Evolutionary conservation across 164 flowering plant species (phyloP).

Genomic region (Amborella trichopoda): DNA sequence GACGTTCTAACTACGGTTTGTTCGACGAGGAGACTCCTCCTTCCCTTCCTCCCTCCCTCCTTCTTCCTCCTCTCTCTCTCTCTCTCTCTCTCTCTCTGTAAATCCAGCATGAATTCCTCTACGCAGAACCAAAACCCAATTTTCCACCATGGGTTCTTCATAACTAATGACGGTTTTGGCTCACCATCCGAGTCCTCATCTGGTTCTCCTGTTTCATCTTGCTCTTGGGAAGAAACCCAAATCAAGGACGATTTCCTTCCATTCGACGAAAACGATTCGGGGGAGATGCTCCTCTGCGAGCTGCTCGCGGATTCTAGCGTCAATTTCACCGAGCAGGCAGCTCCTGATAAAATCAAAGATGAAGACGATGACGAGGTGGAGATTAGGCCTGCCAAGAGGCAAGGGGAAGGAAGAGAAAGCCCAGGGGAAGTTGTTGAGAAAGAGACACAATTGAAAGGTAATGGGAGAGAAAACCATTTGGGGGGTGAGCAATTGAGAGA

Average conservation of each 20-base stretch:
- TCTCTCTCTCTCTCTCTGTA: not conserved
- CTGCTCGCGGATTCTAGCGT: conserved; percentile 21
- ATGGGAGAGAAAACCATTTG: too few species aligned
- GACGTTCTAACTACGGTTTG: too few species aligned
- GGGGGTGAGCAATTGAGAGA: conserved; percentile 3
- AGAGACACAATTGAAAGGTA: too few species aligned
- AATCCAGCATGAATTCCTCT: not conserved
- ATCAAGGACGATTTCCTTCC: conserved; percentile 19
- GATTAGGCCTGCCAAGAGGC: not conserved
- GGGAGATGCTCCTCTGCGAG: conserved; percentile 40
- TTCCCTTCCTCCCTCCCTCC: not conserved
- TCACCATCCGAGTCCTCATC: conserved; percentile 13
- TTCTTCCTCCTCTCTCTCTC: not conserved
- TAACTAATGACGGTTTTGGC: conserved; percentile 10
- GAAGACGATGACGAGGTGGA: conserved; percentile 17
- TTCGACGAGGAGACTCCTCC: not conserved
- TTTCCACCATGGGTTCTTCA: conserved; percentile 10
- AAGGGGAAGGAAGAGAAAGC: not conserved
- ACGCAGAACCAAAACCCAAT: conserved; percentile 6
- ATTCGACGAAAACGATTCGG: conserved; percentile 47
- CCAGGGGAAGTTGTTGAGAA: not conserved
- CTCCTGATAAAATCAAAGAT: too few species aligned
- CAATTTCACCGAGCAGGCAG: too few species aligned
- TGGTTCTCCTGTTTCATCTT: conserved; percentile 6
- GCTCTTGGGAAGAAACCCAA: conserved; percentile 3